Percentiles rank a stretch among this genome's conserved stretches.
Conservation (phyloP, 83 land plant genomes). For the Diphasiastrum complanatum region DNA sequence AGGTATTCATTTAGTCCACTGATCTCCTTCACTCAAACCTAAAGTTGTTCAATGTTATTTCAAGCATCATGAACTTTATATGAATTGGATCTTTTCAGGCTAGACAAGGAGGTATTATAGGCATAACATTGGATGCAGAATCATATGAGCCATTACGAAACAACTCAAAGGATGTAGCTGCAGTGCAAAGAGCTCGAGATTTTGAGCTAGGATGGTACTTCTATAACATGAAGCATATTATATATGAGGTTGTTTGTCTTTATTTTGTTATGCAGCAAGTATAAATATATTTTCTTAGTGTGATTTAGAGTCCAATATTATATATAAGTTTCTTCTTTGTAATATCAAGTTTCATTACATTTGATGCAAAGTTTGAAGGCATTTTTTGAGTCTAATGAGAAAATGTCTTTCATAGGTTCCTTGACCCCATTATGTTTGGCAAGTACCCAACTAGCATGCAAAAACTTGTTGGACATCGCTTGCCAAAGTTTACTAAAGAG, state of each 20-base stretch:
- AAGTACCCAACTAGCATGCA: conserved; percentile 78
- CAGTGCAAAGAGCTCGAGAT: conserved; percentile 46
- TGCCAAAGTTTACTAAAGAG: conserved; percentile 60
- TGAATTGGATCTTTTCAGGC: conserved; percentile 31
- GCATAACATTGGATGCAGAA: conserved; percentile 30
- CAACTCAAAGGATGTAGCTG: conserved; percentile 35
- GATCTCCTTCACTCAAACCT: neutral
- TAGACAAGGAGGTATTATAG: conserved; percentile 42
- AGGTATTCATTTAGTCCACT: conserved; percentile 21
- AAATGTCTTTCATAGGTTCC: conserved; percentile 43
- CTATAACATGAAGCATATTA: too few species aligned
- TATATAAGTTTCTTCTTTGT: too few species aligned
- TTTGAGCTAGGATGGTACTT: conserved; percentile 63
- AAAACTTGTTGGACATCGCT: conserved; percentile 50
- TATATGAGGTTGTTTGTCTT: too few species aligned
- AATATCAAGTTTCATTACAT: too few species aligned
- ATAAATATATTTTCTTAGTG: too few species aligned
- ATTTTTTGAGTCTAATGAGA: too few species aligned
- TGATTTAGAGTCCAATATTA: too few species aligned
- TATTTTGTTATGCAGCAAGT: too few species aligned
- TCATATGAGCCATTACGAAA: conserved; percentile 38
- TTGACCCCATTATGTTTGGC: conserved; percentile 85
- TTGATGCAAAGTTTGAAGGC: too few species aligned
- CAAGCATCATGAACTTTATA: too few species aligned
- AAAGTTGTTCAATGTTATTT: neutral